A percentile compares a stretch with the other conserved stretches of the same genome.
Evolutionary conservation across 305 asterid species (phyloP).

Genomic region (Solanum hybrid): DNA sequence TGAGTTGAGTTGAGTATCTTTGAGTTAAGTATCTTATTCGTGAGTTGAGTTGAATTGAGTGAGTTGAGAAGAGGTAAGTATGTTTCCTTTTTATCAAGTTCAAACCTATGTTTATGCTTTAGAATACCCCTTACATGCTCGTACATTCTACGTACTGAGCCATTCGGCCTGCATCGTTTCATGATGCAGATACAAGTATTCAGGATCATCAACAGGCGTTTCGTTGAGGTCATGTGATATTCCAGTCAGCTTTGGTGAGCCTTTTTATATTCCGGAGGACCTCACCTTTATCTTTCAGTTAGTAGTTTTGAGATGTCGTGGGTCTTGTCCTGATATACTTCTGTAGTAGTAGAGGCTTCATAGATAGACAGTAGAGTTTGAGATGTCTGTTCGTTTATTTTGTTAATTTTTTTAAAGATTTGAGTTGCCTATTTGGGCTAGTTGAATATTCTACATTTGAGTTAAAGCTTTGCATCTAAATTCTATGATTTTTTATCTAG

Average conservation of each 20-base stretch:
- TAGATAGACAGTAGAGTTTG: background rate
- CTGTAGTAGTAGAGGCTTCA: background rate
- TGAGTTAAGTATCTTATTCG: background rate
- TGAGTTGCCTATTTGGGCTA: background rate
- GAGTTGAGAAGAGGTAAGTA: background rate
- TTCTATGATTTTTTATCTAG: background rate
- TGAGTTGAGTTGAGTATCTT: background rate
- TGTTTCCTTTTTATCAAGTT: background rate
- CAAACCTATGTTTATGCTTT: background rate
- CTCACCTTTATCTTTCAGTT: background rate
- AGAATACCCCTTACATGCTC: background rate
- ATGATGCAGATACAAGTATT: background rate
- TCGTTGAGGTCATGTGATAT: background rate
- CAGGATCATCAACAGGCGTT: background rate
- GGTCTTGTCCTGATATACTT: background rate
- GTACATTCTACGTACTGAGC: background rate
- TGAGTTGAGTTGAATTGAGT: background rate
- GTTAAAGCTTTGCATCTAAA: background rate
- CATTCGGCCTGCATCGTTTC: background rate
- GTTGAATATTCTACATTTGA: background rate
- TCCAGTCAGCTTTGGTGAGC: background rate
- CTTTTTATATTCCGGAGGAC: background rate
- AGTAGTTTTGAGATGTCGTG: background rate
- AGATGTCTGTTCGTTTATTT: background rate
- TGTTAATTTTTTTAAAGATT: background rate